Evolutionary conservation across 202 grass and related monocot genomes (phyloP).

Genomic region (Eragrostis tef): DNA sequence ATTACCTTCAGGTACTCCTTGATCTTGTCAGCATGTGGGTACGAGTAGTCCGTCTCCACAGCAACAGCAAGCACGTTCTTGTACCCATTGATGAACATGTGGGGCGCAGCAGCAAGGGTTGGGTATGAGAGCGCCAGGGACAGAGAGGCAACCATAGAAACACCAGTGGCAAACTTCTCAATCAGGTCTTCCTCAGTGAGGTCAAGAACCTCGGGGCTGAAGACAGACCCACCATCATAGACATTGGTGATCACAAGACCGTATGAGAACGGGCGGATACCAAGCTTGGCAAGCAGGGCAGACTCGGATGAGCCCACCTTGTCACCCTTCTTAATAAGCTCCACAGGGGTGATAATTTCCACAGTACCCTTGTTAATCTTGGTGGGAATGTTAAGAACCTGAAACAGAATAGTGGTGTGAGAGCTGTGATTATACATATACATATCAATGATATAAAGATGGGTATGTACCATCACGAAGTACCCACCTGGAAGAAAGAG

Average conservation of each 20-base stretch:
- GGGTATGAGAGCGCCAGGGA: constrained; percentile 77
- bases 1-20: constrained; percentile 90
- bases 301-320: constrained; percentile 91
- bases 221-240: constrained; percentile 79
- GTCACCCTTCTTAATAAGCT: constrained; percentile 85
- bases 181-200: constrained; percentile 81
- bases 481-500: constrained; percentile 84
- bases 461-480: not conserved
- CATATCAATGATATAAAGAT: not conserved
- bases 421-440: not conserved
- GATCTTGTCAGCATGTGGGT: constrained; percentile 73
- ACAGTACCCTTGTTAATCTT: constrained; percentile 99
- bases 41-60: constrained; percentile 78
- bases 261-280: constrained; percentile 85
- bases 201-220: constrained; percentile 87
- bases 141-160: constrained; percentile 77
- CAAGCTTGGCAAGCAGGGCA: constrained; percentile 82
- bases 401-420: constrained; percentile 24
- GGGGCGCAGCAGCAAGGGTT: constrained; percentile 71
- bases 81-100: constrained; percentile 94
- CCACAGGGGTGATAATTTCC: constrained; percentile 88
- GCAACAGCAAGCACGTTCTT: constrained; percentile 91
- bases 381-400: constrained; percentile 92
- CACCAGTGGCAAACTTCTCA: constrained; percentile 66
- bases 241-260: constrained; percentile 67